Evolutionary conservation across 2,329 filamentous ascomycete species (phyloP).

Genomic region (Lecanosticta acicola): DNA sequence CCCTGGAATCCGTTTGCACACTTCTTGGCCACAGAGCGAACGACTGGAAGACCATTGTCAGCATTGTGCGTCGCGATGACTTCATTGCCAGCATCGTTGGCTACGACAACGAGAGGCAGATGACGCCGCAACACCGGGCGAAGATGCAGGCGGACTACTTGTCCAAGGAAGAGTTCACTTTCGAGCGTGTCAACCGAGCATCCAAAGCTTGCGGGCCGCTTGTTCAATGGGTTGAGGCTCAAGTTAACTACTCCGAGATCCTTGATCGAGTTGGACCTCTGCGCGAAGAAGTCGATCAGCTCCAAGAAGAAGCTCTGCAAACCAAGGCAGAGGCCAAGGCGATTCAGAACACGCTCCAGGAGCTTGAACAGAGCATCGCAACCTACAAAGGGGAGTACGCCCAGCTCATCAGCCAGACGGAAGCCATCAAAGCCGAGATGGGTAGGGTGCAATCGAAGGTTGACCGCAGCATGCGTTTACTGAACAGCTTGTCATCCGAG

Average conservation of each 20-base stretch:
- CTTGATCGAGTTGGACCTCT: constrained; percentile 88
- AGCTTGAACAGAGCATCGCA: constrained; percentile 82
- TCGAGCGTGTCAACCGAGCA: constrained; percentile 90
- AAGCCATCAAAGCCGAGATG: constrained; percentile 97
- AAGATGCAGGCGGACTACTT: constrained; percentile 94
- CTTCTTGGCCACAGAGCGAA: constrained; percentile 83
- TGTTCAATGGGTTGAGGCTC: constrained; percentile 93
- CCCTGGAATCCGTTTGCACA: constrained; percentile 93
- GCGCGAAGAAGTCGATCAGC: constrained; percentile 77
- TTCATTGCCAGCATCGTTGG: constrained; percentile 98
- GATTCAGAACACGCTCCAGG: constrained; percentile 78
- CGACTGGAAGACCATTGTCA: constrained; percentile 88
- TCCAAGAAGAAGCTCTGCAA: constrained; percentile 82
- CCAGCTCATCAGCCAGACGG: constrained; percentile 89
- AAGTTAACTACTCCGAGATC: constrained; percentile 97
- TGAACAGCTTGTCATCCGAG: constrained; percentile 93
- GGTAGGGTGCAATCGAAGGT: constrained; percentile 95
- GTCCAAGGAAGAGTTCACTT: constrained; percentile 90
- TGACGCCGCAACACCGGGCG: constrained; percentile 74
- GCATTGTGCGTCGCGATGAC: constrained; percentile 82
- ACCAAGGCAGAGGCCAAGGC: constrained; percentile 91
- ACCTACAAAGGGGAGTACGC: constrained; percentile 96
- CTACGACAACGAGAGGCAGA: constrained; percentile 91
- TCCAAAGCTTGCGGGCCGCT: constrained; percentile 95
- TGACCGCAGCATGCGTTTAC: constrained; percentile 84